Percentiles rank a stretch among this genome's conserved stretches.
These are phyloP conservation scores for Lipomyces sp. DNA, from an alignment of 805 yeast species.

Conservation along the genomic window DNA sequence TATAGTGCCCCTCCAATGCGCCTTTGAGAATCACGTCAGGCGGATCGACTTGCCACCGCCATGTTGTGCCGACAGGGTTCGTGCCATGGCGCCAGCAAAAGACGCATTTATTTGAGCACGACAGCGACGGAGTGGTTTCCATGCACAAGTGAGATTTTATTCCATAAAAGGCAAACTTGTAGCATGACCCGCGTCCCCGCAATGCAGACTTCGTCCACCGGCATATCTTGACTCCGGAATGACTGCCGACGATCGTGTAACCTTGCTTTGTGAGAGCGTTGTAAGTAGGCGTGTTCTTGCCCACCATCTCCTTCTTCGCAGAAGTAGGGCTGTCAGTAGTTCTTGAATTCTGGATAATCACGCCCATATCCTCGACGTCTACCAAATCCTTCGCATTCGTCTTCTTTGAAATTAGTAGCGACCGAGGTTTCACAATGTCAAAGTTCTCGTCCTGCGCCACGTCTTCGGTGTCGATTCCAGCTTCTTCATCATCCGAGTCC, in stretches of 20 bases:
- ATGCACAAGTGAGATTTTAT: constrained; percentile 86
- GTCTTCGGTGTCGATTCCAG: constrained; percentile 29
- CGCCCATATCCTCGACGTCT: constrained; percentile 88
- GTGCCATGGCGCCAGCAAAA: constrained; percentile 98
- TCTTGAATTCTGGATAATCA: constrained; percentile 43
- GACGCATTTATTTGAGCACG: constrained; percentile 93
- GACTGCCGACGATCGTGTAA: constrained; percentile 87
- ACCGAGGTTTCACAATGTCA: constrained; percentile 13
- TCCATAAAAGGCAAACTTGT: constrained; percentile 88
- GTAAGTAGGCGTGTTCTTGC: constrained; percentile 82
- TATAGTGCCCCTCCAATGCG: constrained; percentile 83
- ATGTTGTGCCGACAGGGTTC: constrained; percentile 90
- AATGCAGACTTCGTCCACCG: constrained; percentile 95
- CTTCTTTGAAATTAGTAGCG: constrained; percentile 25
- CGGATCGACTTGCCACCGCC: constrained; percentile 95
- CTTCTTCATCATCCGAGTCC: constrained; percentile 55
- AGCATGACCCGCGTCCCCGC: constrained; percentile 92
- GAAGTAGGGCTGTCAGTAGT: constrained; percentile 28
- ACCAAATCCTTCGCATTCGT: constrained; percentile 49
- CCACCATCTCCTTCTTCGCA: constrained; percentile 76
- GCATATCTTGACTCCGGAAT: constrained; percentile 91
- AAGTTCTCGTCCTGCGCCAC: constrained; percentile 39
- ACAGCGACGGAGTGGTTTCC: constrained; percentile 92
- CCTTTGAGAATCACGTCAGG: constrained; percentile 83
- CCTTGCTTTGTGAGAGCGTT: constrained; percentile 90